phyloP scores from a whole-genome alignment of 139 green algal genomes.

The Chlorokybus atmophyticus region DNA sequence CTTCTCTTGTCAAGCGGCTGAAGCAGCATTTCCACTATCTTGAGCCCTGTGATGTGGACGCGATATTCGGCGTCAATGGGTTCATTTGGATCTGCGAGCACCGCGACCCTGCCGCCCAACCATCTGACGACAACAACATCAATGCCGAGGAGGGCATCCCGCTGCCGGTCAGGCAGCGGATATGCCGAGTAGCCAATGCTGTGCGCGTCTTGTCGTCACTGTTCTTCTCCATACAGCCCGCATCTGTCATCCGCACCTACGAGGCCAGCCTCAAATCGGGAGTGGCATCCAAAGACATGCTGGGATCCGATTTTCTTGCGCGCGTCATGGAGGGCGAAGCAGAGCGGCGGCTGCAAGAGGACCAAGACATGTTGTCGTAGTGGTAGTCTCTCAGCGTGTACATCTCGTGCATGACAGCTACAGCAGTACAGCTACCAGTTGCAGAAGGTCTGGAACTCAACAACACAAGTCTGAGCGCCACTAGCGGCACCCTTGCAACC shows the following conservation, averaged over 20 bases:
- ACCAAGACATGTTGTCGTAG: not conserved
- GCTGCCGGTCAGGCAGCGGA: conserved; percentile 32
- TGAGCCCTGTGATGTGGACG: conserved; percentile 37
- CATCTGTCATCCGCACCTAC: conserved; percentile 38
- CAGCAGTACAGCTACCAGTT: no score
- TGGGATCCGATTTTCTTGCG: conserved; percentile 33
- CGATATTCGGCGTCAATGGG: conserved; percentile 74
- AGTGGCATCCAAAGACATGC: conserved; percentile 36
- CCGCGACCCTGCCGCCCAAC: no score
- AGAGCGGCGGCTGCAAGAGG: not conserved
- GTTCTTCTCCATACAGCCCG: conserved; percentile 44
- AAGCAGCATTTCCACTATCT: conserved; percentile 65
- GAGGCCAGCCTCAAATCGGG: conserved; percentile 25
- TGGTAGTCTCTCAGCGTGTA: no score
- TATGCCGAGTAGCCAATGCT: conserved; percentile 39
- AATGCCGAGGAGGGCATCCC: no score
- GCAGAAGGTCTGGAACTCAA: no score
- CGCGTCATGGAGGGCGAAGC: conserved; percentile 32
- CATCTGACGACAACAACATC: no score
- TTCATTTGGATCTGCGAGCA: conserved; percentile 68
- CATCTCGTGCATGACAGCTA: no score
- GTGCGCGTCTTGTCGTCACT: conserved; percentile 45
- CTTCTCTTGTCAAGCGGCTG: conserved; percentile 62
- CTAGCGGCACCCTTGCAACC: no score
- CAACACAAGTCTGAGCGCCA: no score